Conservation (phyloP, 2,329 filamentous ascomycete species). For the Sordariomycetes sp. region DNA sequence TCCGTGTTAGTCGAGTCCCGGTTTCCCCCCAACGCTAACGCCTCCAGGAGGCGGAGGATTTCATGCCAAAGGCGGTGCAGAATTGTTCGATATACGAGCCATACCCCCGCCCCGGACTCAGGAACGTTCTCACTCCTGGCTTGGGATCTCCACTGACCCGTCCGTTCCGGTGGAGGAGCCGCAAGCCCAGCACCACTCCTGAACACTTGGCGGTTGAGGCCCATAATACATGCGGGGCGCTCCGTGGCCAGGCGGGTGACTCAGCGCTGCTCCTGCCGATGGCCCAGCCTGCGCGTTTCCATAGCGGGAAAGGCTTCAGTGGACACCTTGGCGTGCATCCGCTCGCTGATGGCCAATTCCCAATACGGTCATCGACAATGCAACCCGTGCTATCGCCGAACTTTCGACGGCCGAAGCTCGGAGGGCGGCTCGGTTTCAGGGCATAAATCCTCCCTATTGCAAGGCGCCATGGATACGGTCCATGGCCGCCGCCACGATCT, state of each 20-base stretch:
- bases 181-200: no score
- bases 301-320: background rate
- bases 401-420: background rate
- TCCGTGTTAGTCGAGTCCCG: background rate
- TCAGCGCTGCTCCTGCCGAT: no score
- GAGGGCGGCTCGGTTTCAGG: background rate
- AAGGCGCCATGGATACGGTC: background rate
- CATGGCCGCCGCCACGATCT: background rate
- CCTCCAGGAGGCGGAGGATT: background rate
- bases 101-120: background rate
- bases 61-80: background rate
- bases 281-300: no score
- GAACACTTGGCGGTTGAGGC: no score
- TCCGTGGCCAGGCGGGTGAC: no score
- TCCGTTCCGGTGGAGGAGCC: background rate
- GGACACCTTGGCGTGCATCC: background rate
- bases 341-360: background rate
- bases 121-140: background rate
- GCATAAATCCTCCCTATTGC: background rate
- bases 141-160: background rate
- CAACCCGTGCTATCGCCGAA: background rate
- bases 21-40: background rate
- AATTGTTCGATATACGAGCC: background rate
- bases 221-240: no score
- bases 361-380: background rate